Conservation (phyloP, 2,329 filamentous ascomycete genomes). For the Neopestalotiopsis sp. region DNA sequence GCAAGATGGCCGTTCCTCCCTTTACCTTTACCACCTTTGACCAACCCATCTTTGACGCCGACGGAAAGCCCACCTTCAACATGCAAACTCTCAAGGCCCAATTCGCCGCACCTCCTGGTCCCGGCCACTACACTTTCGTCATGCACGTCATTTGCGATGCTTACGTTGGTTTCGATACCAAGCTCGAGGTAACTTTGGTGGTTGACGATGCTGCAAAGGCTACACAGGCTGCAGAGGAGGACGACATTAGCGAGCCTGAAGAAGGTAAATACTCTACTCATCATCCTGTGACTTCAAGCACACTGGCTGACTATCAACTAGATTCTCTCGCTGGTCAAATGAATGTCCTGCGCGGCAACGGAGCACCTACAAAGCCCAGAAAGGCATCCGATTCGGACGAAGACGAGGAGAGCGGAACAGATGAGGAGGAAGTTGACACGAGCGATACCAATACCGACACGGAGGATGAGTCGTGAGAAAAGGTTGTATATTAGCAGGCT, state of each 20-base stretch:
- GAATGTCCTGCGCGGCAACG: conserved; percentile 80
- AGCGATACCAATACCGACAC: conserved; percentile 74
- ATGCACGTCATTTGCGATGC: conserved; percentile 94
- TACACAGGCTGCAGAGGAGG: conserved; percentile 79
- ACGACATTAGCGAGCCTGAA: conserved; percentile 97
- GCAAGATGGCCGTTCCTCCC: conserved; percentile 94
- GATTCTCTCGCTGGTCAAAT: conserved; percentile 92
- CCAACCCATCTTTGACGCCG: conserved; percentile 80
- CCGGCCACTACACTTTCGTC: conserved; percentile 91
- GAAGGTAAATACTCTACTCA: conserved; percentile 72
- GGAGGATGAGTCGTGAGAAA: conserved; percentile 59
- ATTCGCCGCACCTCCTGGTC: conserved; percentile 91
- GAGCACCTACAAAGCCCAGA: conserved; percentile 62
- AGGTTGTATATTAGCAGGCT: conserved; percentile 11
- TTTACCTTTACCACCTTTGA: conserved; percentile 96
- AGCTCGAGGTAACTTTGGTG: conserved; percentile 85
- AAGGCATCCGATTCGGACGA: conserved; percentile 60
- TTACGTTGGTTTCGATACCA: conserved; percentile 92
- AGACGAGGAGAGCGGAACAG: conserved; percentile 84
- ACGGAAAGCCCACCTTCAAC: conserved; percentile 87
- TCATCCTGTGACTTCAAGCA: not conserved
- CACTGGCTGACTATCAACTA: conserved; percentile 26
- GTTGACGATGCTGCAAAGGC: conserved; percentile 91
- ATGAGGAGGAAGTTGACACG: conserved; percentile 71
- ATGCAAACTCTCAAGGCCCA: conserved; percentile 97